Evolutionary conservation across 2,329 filamentous ascomycete species (phyloP).

Genomic region (Cercospora zeina): DNA sequence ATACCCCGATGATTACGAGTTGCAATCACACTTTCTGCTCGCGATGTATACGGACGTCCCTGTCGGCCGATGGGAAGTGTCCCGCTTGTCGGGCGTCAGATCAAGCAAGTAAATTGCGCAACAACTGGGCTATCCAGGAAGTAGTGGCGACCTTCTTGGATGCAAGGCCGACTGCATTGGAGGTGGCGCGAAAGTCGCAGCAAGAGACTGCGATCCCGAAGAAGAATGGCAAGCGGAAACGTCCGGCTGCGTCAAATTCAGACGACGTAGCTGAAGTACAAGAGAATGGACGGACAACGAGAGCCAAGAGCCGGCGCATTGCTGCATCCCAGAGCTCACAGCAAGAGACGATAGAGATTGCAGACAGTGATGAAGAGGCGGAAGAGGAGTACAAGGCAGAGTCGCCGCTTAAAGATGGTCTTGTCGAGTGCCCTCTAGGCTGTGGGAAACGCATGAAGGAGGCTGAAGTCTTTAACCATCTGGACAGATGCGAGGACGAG

Average conservation of each 20-base stretch:
- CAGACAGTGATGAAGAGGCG: conserved; percentile 46
- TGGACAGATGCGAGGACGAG: conserved; percentile 64
- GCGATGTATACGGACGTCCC: conserved; percentile 83
- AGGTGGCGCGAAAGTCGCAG: conserved; percentile 56
- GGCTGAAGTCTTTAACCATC: conserved; percentile 72
- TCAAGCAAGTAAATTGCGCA: conserved; percentile 79
- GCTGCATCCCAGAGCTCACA: conserved; percentile 37
- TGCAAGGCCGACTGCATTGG: conserved; percentile 63
- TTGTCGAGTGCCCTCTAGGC: conserved; percentile 77
- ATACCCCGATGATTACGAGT: conserved; percentile 89
- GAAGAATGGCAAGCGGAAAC: conserved; percentile 55
- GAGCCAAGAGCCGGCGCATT: conserved; percentile 41
- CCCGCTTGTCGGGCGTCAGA: conserved; percentile 77
- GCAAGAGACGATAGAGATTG: conserved; percentile 37
- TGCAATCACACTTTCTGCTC: conserved; percentile 98
- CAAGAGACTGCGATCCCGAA: conserved; percentile 30
- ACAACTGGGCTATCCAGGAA: conserved; percentile 83
- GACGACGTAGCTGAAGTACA: conserved; percentile 35
- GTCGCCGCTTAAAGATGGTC: conserved; percentile 61
- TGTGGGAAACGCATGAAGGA: conserved; percentile 79
- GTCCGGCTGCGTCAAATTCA: conserved; percentile 39
- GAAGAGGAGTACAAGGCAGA: conserved; percentile 39
- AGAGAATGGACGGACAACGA: conserved; percentile 40
- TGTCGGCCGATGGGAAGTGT: conserved; percentile 82
- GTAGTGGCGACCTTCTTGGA: conserved; percentile 75